Evolutionary conservation across 2,329 filamentous ascomycete species (phyloP), one percentile per base, ranked within the genome.

Genomic region (Bertia moriformis): DNA sequence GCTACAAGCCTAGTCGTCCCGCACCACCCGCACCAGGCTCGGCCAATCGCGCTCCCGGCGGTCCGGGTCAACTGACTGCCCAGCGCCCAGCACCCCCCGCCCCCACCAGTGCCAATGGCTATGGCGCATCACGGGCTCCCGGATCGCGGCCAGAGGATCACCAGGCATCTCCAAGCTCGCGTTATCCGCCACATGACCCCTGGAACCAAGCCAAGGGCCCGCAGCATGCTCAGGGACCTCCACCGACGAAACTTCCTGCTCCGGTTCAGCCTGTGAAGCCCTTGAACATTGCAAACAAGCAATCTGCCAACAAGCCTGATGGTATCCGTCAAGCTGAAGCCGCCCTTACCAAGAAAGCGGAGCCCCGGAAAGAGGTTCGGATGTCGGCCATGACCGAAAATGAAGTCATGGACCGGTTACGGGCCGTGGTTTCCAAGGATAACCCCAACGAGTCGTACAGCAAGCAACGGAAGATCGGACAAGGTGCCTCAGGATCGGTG

Each of bases 391-490:
- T 98, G 91, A 84, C 85, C 7, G 91, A 98, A 62, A 82, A 73
- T 46, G 89, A 98, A 58, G 91, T 98, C 41, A 98, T 98, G 91
- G 81, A 85, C 47, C 91, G 87, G 55, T 71, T 98, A 40, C 83
- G 88, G 55, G 85, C 93, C 47, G 89, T 91, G 4, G 91, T 98
- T 1, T 95, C 88, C 45, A 93, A 93, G 58, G 87, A 94, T 43
- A 88, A 93, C 54, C 91, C 91, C 39, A 83, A 93, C 51, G 68
- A 93, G 47, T 94, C 88, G 18, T 98, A 98, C 66, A 88, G 88
- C 52, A 98, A 98, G 67, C 91, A 98, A 63, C 95, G 95, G 73
- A 98, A 98, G 71, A 96, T 98, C 59, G 91, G 91, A 15, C 91
- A 98, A 59, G 91, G 91, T 61, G 91, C 91, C 41, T 98, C 91